A percentile compares a stretch with the other conserved stretches of the same genome.
Conservation (phyloP, 805 yeast genomes). For the Diddensiella caesifluorescens region DNA sequence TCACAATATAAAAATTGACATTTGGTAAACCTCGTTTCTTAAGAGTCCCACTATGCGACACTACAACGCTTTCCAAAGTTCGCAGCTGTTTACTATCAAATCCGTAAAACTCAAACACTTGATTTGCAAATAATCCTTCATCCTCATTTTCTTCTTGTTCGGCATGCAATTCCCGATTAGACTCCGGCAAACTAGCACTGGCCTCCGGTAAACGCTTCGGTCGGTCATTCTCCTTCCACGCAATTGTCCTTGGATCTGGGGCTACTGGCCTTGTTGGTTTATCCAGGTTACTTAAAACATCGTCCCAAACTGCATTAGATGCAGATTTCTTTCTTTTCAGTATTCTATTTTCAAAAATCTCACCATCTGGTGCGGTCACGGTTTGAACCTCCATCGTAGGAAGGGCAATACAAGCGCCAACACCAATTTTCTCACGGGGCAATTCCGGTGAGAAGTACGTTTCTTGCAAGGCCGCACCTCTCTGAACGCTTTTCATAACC, state of each 20-base stretch:
- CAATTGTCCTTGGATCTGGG: neutral
- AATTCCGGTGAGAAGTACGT: slow-evolving; percentile 31
- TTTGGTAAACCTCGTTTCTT: slow-evolving; percentile 7
- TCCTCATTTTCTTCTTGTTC: slow-evolving; percentile 1
- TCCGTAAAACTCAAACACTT: slow-evolving; percentile 40
- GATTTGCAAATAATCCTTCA: slow-evolving; percentile 37
- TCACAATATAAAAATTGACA: slow-evolving; percentile 20
- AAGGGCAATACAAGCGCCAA: slow-evolving; percentile 26
- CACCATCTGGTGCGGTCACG: too few relatives aligned
- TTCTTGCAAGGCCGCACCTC: slow-evolving; percentile 39
- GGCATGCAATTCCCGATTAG: too few relatives aligned
- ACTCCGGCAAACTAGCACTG: too few relatives aligned
- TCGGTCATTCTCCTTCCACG: slow-evolving; percentile 11
- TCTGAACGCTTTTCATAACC: slow-evolving; percentile 38
- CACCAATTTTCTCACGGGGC: slow-evolving; percentile 31
- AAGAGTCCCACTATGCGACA: slow-evolving; percentile 42
- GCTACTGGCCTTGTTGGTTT: neutral
- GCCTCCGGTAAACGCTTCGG: too few relatives aligned
- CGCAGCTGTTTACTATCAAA: slow-evolving; percentile 37
- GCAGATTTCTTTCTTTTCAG: slow-evolving; percentile 3
- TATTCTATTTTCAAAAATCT: neutral
- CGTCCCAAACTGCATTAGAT: slow-evolving; percentile 15
- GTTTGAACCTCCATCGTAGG: slow-evolving; percentile 23
- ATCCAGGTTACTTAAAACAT: slow-evolving; percentile 9
- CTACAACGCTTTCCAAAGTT: slow-evolving; percentile 40